Conservation (phyloP, 2,329 filamentous ascomycete genomes). For the Trichoderma simmonsii region DNA sequence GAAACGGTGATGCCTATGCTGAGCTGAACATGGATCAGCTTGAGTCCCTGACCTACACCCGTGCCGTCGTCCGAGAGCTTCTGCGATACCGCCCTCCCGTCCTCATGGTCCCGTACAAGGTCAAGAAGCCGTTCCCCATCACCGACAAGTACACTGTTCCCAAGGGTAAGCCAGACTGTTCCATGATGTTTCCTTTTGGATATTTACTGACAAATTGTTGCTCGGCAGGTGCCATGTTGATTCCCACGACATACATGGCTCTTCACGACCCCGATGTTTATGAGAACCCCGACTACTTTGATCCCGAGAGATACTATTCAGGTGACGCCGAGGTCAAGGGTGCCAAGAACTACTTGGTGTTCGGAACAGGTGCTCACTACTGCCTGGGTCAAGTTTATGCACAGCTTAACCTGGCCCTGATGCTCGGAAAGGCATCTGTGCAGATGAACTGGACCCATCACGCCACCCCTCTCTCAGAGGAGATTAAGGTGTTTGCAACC, state of each 20-base stretch:
- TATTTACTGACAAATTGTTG: constrained; percentile 24
- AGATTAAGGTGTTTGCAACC: constrained; percentile 97
- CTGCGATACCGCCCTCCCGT: constrained; percentile 94
- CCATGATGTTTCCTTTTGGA: not conserved
- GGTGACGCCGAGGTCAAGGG: constrained; percentile 84
- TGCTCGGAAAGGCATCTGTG: constrained; percentile 87
- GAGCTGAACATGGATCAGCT: constrained; percentile 78
- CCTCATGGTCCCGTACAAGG: constrained; percentile 92
- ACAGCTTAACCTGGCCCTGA: constrained; percentile 79
- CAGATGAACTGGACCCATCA: constrained; percentile 88
- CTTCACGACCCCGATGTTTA: constrained; percentile 93
- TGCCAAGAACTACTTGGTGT: constrained; percentile 94
- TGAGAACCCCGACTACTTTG: constrained; percentile 80
- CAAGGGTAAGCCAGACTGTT: constrained; percentile 58
- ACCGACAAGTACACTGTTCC: constrained; percentile 84
- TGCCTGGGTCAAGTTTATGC: constrained; percentile 94
- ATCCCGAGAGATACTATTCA: constrained; percentile 87
- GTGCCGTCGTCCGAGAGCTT: constrained; percentile 85
- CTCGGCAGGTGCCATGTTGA: constrained; percentile 76
- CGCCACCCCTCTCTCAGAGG: constrained; percentile 77
- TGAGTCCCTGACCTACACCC: constrained; percentile 85
- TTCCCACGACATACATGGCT: constrained; percentile 85
- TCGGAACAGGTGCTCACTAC: constrained; percentile 94
- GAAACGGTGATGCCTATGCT: constrained; percentile 70
- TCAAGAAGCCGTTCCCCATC: constrained; percentile 93